Evolutionary conservation across 2,329 filamentous ascomycete genomes (phyloP), one percentile per base, ranked within the genome.

Genomic region (Pseudogymnoascus sp.): DNA sequence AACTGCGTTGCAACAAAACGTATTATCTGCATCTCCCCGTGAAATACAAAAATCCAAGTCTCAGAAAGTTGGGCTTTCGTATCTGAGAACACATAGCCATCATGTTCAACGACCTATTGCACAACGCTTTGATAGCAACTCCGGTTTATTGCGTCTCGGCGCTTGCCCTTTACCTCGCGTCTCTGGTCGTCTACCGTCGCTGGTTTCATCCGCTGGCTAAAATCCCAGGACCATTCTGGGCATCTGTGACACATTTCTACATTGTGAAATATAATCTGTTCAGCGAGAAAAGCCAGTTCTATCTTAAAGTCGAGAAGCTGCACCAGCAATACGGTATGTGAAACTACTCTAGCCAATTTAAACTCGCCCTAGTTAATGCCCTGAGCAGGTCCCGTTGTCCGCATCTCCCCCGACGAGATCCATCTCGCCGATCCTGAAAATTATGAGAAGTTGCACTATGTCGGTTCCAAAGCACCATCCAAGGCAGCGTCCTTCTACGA

Each of bases 201-300:
- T 66, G 38, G 30, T 65, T 72, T 5, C 72, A 73, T 36, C 72
- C 71, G 0, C 65, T 73, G 3, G 64, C 69, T 12, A 63, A 65
- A 11, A 71, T 65, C 35, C 71, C 71, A 1, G 71, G 71, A 3
- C 71, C 70, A 14, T 70, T 73, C 37, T 53, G 67, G 22, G 71
- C 70, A 2, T 70, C 65, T 8, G 41, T 73, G n/a, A 72, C 72
- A 6, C 68, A 72, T 47, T 28, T 73, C 2, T 74, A 37, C 35
- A 37, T 37, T 33, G 41, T 12, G 35, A 37, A 37, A 37, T 37
- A n/a, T 37, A 37, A 37, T 37, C 35, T 37, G 12, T 37, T 37
- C 38, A 38, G 57, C 20, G 61, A 57, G 18, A 62, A 62, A 2
- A 64, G 64, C 38, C 59, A 57, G 9, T 67, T 60, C 14, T 65